These are phyloP conservation scores for Penicillium brasilianum DNA, from an alignment of 2,329 filamentous ascomycete species.

Conservation along the genomic window DNA sequence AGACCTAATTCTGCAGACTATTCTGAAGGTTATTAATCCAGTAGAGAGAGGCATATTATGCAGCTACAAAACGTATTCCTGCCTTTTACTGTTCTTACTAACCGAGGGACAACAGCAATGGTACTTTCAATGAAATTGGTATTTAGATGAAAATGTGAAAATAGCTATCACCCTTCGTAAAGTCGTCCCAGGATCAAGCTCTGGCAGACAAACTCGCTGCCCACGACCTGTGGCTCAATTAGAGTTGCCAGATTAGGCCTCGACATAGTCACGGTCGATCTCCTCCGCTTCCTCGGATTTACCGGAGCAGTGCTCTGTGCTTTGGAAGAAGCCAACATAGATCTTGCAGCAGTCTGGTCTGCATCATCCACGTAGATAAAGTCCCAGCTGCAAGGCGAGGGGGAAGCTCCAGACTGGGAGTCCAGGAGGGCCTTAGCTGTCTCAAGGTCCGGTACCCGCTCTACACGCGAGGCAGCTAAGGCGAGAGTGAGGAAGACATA, in stretches of 20 bases:
- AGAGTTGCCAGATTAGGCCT: constrained; percentile 42
- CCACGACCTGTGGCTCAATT: constrained; percentile 68
- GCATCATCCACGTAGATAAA: constrained; percentile 80
- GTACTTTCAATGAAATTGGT: constrained; percentile 23
- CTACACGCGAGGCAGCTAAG: constrained; percentile 71
- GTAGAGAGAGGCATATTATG: no score
- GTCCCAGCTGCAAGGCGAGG: constrained; percentile 59
- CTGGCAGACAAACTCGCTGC: constrained; percentile 87
- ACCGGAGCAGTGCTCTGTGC: constrained; percentile 35
- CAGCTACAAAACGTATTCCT: neutral
- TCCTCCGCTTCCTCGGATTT: constrained; percentile 52
- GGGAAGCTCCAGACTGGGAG: constrained; percentile 53
- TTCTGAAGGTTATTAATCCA: no score
- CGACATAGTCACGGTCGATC: constrained; percentile 32
- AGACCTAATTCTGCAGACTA: no score
- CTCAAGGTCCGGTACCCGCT: constrained; percentile 67
- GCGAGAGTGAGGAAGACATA: constrained; percentile 82
- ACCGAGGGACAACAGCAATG: neutral
- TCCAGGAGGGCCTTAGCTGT: constrained; percentile 67
- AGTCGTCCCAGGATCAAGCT: constrained; percentile 85
- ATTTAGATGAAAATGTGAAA: constrained; percentile 16
- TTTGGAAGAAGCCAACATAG: constrained; percentile 43
- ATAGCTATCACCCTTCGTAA: constrained; percentile 60
- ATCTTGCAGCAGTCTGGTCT: constrained; percentile 58
- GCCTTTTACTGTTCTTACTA: neutral